Evolutionary conservation across 2,329 filamentous ascomycete genomes (phyloP), one percentile per base, ranked within the genome.

Genomic region (Chalara sp.): DNA sequence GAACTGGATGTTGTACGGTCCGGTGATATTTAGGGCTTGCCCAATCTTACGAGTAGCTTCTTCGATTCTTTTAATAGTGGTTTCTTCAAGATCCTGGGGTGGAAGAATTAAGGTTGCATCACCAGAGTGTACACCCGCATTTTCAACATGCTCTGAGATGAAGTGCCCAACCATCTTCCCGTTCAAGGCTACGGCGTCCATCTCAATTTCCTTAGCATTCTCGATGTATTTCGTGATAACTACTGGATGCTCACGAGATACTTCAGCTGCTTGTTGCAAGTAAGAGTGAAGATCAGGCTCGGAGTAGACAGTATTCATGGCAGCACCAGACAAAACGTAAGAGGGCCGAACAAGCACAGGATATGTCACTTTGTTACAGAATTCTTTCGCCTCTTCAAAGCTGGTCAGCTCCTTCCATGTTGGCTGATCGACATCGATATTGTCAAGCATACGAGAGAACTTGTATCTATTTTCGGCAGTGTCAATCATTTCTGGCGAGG

Each of bases 201-300:
- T 97, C 71, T 99, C 93, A 57, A 99, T 97, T 70, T 99, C 93
- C 76, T 99, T 97, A 58, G 93, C 93, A 60, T 95, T 93, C 75
- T 99, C 93, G 59, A 99, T 97, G 72, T 97, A 99, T 74, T 99
- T 99, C 54, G 92, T 97, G 65, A 99, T 97, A 55, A 99, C 93
- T 8, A 99, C 93, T 1, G 93, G 93, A 68, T 97, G 89, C 56
- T 97, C 92, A 56, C 88, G 84, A 5, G 93, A 97, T 44, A 99
- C 93, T 58, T 95, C 91, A 6, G 81, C 88, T 49, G 93, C 93
- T 71, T 97, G 92, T 58, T 87, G 81, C 43, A 99, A 77, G 70
- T 95, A 97, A 63, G 78, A 85, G 62, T 89, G 87, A 52, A 99
- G 75, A 67, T 97, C 93, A 66, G 92, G 87, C 73, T 95, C 84